Evolutionary conservation across 2,329 filamentous ascomycete species (phyloP), one percentile per base, ranked within the genome.

Genomic region (Didymella pinodella): DNA sequence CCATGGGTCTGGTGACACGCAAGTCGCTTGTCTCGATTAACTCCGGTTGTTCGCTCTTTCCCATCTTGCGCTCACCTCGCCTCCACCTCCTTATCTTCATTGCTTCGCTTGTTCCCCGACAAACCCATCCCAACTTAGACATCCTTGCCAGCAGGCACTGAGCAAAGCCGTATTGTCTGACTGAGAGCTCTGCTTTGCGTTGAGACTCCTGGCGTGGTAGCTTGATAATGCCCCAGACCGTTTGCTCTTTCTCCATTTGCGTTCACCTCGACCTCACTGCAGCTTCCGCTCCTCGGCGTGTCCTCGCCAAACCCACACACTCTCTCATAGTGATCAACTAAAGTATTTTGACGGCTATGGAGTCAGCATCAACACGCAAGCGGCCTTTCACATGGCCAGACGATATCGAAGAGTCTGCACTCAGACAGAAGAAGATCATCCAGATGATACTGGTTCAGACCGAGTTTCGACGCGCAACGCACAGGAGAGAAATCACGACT

Each of bases 391-490:
- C 50, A 26, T 59, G 50, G 56, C 56, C 56, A 25, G 12, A 48
- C 3, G 46, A 48, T 22, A 25, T 59, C n/a, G 40, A 49, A n/a
- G 46, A 46, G 40, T 50, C 56, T 20, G 34, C 31, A 11, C 25
- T 59, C 12, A 54, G 14, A 29, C 31, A 41, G 34, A 54, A 54
- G 28, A 50, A 44, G 8, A 34, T 59, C 32, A 36, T 20, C 41
- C 28, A n/a, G 6, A 32, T 18, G 12, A 62, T 73, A 32, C 52
- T 40, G 1, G 68, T 73, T 2, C 68, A 68, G 2, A 32, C 20
- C 5, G 70, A 72, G 31, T 65, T 63, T 22, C 64, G 64, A 20
- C 63, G 64, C n/a, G 14, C 22, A 22, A 65, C 51, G 4, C 53
- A 55, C 31, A n/a, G 40, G 18, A 59, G 54, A n/a, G 69, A 71